Conservation (phyloP, 164 flowering plant species). For the Hamamelis virginiana region DNA sequence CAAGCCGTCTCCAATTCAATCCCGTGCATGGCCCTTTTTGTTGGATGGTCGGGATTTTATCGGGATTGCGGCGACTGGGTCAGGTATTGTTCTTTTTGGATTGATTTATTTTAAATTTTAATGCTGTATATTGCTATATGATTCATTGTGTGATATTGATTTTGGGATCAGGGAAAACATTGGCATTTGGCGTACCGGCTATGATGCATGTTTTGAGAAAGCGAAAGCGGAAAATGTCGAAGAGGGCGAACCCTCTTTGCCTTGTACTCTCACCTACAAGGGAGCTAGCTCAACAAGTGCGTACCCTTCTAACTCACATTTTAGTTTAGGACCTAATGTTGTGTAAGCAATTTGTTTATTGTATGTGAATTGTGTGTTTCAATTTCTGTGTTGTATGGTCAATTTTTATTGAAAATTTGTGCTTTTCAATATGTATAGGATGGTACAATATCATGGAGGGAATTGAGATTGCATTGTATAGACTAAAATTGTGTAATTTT, state of each 20-base stretch:
- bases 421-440: too few relatives aligned
- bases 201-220: slow-evolving; percentile 72
- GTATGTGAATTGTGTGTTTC: too few relatives aligned
- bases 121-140: background rate
- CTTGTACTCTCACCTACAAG: slow-evolving; percentile 96
- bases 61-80: slow-evolving; percentile 84
- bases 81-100: slow-evolving; percentile 44
- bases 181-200: slow-evolving; percentile 95
- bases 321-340: too few relatives aligned
- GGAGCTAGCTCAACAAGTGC: slow-evolving; percentile 95
- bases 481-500: too few relatives aligned
- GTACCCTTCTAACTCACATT: slow-evolving; percentile 8
- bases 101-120: background rate
- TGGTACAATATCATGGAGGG: too few relatives aligned
- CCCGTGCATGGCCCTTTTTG: slow-evolving; percentile 87
- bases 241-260: slow-evolving; percentile 58
- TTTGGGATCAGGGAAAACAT: slow-evolving; percentile 70
- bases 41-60: slow-evolving; percentile 86
- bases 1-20: slow-evolving; percentile 81
- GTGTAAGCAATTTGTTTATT: too few relatives aligned
- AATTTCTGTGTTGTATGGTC: too few relatives aligned
- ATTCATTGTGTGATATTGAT: background rate
- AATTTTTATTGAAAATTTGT: too few relatives aligned
- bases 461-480: too few relatives aligned
- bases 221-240: slow-evolving; percentile 40